Evolutionary conservation across 2,329 filamentous ascomycete genomes (phyloP).

Genomic region (Chrysoporthe puriensis): DNA sequence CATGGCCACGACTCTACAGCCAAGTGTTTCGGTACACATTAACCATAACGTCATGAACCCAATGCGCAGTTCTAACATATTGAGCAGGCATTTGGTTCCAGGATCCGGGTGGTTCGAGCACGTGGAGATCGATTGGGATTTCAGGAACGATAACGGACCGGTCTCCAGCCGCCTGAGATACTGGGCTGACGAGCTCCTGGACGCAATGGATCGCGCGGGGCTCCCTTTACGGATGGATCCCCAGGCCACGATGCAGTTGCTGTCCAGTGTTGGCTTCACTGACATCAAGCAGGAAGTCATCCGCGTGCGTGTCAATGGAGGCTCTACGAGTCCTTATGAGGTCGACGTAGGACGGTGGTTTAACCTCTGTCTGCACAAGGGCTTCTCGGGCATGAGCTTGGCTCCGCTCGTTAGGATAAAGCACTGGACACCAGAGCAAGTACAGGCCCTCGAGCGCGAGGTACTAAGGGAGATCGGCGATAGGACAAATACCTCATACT

Average conservation of each 20-base stretch:
- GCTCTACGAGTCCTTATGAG: conserved; percentile 66
- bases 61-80: conserved; percentile 30
- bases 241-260: conserved; percentile 56
- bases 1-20: conserved; percentile 75
- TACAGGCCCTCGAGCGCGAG: conserved; percentile 63
- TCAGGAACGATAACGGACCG: conserved; percentile 70
- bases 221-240: conserved; percentile 66
- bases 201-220: conserved; percentile 67
- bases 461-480: conserved; percentile 72
- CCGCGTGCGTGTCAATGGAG: conserved; percentile 73
- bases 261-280: conserved; percentile 75
- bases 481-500: conserved; percentile 71
- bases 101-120: conserved; percentile 80
- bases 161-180: conserved; percentile 56
- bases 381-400: conserved; percentile 73
- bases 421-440: conserved; percentile 62
- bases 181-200: conserved; percentile 72
- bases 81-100: conserved; percentile 73
- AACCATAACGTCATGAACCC: neutral
- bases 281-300: conserved; percentile 75
- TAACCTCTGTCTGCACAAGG: conserved; percentile 75
- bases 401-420: conserved; percentile 72
- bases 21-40: conserved; percentile 65
- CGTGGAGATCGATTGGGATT: conserved; percentile 83
- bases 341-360: conserved; percentile 81